Base-by-base conservation (phyloP, 2,329 filamentous ascomycete genomes). In the Ramichloridium luteum region DNA sequence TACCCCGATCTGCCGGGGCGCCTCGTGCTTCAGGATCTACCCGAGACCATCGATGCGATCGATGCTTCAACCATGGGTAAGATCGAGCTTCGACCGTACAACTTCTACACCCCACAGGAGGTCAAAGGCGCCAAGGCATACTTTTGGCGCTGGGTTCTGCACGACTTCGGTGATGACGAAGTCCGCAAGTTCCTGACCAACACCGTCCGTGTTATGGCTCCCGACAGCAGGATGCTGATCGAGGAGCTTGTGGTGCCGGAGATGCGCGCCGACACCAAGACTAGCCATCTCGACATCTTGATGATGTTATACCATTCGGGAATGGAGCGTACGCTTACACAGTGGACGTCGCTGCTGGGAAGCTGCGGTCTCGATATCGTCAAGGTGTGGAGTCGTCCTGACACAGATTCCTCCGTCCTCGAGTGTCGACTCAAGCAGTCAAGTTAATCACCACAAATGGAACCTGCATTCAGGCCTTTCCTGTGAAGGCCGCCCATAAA, bases 11-110 rank as follows among this genome's bases (percentile, higher is more conserved):
- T 41, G n/a, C 14, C 20, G 10, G 45, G 43, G 4, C 36, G 38
- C 2, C 27, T 54, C 5, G 30, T 55, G 3, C 25, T 54, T 1
- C 41, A 52, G 37, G 49, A 54, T 34, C 38, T 47, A 5, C 39
- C 45, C 4, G 22, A 30, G 9, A 45, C 44, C 3, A 39, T 52
- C 25, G 38, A 34, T 2, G 34, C 45, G 13, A 35, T 46, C 11
- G 36, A 36, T 4, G 25, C 31, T n/a, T 31, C 37, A n/a, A 30
- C 16, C 16, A 32, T 38, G 23, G 17, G 25, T 32, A 35, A 37
- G 17, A 26, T 39, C 4, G 30, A 38, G 8, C 25, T 35, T n/a
- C 44, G 41, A 14, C 14, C 35, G 2, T 40, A 50, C 31, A 44
- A 50, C 33, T 50, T 50, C 39, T 45, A 49, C 25, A 37, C 38